phyloP scores from a whole-genome alignment of 2,329 filamentous ascomycete genomes.

The Pseudocercospora musae region DNA sequence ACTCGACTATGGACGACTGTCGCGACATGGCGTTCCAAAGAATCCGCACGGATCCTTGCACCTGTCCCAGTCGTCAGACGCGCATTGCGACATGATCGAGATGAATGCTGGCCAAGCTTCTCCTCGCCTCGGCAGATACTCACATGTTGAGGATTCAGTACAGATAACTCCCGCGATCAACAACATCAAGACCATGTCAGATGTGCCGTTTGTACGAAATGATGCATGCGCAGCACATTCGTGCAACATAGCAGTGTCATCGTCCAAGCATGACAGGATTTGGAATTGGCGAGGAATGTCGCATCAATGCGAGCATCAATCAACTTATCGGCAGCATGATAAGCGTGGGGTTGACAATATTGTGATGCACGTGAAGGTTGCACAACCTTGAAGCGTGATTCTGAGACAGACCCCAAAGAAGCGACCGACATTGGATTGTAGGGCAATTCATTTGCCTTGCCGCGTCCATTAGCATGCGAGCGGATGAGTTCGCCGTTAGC shows the following conservation, averaged over 20 bases:
- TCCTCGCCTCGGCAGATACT: not conserved
- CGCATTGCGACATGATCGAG: not conserved
- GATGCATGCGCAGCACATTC: not conserved
- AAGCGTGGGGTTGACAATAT: constrained; percentile 2
- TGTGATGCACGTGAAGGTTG: constrained; percentile 3
- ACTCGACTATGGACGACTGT: not conserved
- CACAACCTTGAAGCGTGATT: constrained; percentile 6
- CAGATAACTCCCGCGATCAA: not conserved
- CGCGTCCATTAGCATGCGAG: not conserved
- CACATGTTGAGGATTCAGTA: not conserved
- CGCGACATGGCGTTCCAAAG: not conserved
- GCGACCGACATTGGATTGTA: constrained; percentile 11
- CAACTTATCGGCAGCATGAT: not conserved
- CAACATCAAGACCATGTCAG: not conserved
- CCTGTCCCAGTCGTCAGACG: not conserved
- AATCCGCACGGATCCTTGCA: not conserved
- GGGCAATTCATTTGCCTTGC: constrained; percentile 17
- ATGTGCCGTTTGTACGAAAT: not conserved
- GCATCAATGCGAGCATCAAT: not conserved
- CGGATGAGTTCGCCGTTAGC: not conserved
- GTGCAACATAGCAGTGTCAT: not conserved
- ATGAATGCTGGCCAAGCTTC: not conserved
- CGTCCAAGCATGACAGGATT: not conserved
- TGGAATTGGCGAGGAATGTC: not conserved
- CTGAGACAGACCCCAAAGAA: constrained; percentile 6